Evolutionary conservation across 2,329 filamentous ascomycete genomes (phyloP).

Genomic region (Curvularia lunata): DNA sequence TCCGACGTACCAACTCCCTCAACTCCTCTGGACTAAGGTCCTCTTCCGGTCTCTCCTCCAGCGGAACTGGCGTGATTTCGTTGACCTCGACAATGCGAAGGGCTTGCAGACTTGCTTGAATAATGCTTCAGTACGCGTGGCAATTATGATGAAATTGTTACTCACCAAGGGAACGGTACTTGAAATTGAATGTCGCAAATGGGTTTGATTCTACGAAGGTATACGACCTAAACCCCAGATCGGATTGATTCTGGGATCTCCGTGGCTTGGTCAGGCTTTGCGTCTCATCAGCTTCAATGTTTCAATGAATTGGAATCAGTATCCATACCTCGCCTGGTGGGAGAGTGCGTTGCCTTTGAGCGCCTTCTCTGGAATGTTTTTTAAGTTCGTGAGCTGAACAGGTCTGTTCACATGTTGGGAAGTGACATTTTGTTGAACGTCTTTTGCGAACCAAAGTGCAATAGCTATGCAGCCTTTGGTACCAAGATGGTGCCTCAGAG

Average conservation of each 20-base stretch:
- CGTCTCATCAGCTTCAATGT: neutral
- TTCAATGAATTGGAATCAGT: neutral
- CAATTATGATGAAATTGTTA: neutral
- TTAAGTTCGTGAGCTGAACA: neutral
- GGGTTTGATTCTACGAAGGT: neutral
- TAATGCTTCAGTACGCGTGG: neutral
- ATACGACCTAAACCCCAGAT: no score
- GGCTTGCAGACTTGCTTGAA: slow-evolving; percentile 6
- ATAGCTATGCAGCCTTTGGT: neutral
- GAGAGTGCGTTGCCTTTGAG: slow-evolving; percentile 20
- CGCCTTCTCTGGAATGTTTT: slow-evolving; percentile 14
- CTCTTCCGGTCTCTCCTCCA: slow-evolving; percentile 4
- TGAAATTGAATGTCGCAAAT: slow-evolving; percentile 16
- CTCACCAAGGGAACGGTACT: slow-evolving; percentile 18
- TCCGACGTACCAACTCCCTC: slow-evolving; percentile 6
- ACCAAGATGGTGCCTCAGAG: neutral
- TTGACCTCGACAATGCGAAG: slow-evolving; percentile 1
- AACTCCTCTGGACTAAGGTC: slow-evolving; percentile 7
- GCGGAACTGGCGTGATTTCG: neutral
- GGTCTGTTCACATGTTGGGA: no score
- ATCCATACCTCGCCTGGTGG: slow-evolving; percentile 17
- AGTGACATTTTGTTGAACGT: neutral
- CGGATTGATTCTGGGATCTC: neutral
- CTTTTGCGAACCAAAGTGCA: neutral
- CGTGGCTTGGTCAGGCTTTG: slow-evolving; percentile 2